Evolutionary conservation across 2,329 filamentous ascomycete genomes (phyloP).

Genomic region (Exophiala spinifera): DNA sequence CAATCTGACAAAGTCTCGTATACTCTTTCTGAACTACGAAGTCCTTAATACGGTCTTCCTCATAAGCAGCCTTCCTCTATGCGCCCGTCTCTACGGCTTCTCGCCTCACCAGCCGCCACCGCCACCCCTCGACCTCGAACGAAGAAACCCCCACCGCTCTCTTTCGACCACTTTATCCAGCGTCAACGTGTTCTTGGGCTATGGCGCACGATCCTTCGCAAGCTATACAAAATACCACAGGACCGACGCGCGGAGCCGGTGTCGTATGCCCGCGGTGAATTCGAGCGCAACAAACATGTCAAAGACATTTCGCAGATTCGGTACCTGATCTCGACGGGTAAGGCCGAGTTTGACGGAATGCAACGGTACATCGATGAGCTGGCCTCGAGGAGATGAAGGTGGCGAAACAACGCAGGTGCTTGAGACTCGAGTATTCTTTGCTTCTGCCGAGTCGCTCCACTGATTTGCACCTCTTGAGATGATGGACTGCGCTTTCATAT

Average conservation of each 20-base stretch:
- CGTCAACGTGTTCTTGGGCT: conserved; percentile 42
- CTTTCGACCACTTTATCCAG: conserved; percentile 39
- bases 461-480: too few relatives aligned
- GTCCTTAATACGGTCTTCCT: too few relatives aligned
- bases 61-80: neutral
- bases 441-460: too few relatives aligned
- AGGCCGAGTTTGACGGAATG: conserved; percentile 48
- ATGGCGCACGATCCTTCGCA: conserved; percentile 43
- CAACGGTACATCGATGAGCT: conserved; percentile 47
- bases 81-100: conserved; percentile 1
- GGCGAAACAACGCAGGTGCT: neutral
- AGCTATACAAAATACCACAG: conserved; percentile 38
- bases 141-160: conserved; percentile 16
- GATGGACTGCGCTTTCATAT: too few relatives aligned
- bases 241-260: conserved; percentile 43
- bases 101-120: neutral
- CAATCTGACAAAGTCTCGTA: too few relatives aligned
- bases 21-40: too few relatives aligned
- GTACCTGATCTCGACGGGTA: conserved; percentile 47
- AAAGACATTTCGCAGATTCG: conserved; percentile 44
- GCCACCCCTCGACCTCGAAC: neutral
- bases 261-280: conserved; percentile 44
- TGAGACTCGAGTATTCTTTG: too few relatives aligned
- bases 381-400: conserved; percentile 26
- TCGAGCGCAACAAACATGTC: conserved; percentile 43